phyloP scores from a whole-genome alignment of 2,329 filamentous ascomycete species.

The Monosporascus sp. region DNA sequence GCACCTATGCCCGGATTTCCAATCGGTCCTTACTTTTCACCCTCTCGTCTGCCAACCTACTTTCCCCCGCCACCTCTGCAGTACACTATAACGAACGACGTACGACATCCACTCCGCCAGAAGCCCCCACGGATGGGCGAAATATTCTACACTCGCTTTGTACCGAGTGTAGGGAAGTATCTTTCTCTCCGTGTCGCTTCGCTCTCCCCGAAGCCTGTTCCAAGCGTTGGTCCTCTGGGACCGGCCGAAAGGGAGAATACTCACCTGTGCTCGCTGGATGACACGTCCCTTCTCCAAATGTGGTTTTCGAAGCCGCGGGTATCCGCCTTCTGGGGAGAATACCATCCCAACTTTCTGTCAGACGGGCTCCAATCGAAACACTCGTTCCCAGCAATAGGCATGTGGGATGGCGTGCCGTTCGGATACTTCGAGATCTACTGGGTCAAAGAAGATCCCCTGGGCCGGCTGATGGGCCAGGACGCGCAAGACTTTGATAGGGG shows the following conservation, averaged over 20 bases:
- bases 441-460: conserved; percentile 86
- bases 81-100: conserved; percentile 70
- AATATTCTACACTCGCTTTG: conserved; percentile 81
- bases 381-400: conserved; percentile 84
- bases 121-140: conserved; percentile 89
- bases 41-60: conserved; percentile 83
- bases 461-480: conserved; percentile 59
- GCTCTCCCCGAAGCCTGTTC: conserved; percentile 56
- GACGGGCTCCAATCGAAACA: conserved; percentile 61
- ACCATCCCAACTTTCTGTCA: conserved; percentile 61
- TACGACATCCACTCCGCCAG: conserved; percentile 80
- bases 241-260: conserved; percentile 33
- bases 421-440: conserved; percentile 98
- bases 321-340: conserved; percentile 74
- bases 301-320: conserved; percentile 91
- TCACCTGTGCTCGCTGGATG: conserved; percentile 42
- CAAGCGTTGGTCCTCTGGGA: conserved; percentile 56
- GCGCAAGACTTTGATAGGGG: conserved; percentile 81
- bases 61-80: conserved; percentile 80
- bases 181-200: conserved; percentile 85
- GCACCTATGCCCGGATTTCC: conserved; percentile 33
- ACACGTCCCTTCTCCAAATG: conserved; percentile 61
- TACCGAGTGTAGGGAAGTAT: conserved; percentile 77
- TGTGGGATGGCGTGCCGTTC: conserved; percentile 93
- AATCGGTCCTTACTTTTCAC: conserved; percentile 70